Conservation (phyloP, 73 alveolate species). For the Tetrahymena elliotti region DNA sequence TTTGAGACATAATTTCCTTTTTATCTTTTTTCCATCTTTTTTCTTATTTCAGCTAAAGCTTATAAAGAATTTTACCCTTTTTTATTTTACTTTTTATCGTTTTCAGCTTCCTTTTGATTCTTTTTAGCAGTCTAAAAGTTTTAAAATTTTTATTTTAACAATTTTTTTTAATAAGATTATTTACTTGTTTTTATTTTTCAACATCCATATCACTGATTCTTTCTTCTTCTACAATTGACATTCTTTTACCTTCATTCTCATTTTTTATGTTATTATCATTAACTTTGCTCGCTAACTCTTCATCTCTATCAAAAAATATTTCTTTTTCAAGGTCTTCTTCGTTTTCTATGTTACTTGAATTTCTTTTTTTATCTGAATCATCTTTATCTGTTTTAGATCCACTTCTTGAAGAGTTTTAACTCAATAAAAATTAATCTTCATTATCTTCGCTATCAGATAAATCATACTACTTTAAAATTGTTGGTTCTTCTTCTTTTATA, state of each 20-base stretch:
- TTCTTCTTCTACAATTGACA: not conserved
- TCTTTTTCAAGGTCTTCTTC: not conserved
- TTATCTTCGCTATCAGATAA: not conserved
- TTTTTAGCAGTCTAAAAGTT: not conserved
- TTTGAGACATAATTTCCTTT: not conserved
- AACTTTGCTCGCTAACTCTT: not conserved
- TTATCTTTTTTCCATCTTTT: not conserved
- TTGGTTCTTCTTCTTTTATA: not conserved
- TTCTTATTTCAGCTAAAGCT: not conserved
- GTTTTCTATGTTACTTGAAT: not conserved
- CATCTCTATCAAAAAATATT: not conserved
- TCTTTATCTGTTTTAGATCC: not conserved
- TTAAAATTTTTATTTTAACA: not conserved
- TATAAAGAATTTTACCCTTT: not conserved
- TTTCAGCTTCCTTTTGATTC: not conserved
- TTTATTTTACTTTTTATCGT: not conserved
- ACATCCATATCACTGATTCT: not conserved
- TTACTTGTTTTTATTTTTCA: not conserved
- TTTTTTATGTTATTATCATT: not conserved
- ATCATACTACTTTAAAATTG: not conserved
- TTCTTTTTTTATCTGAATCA: not conserved
- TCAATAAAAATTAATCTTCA: not conserved
- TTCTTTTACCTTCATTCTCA: not conserved
- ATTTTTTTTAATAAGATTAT: not conserved
- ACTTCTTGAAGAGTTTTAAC: not conserved